Evolutionary conservation across 371 early-diverging fungal species (phyloP).

Genomic region (Syncephalastrum racemosum): DNA sequence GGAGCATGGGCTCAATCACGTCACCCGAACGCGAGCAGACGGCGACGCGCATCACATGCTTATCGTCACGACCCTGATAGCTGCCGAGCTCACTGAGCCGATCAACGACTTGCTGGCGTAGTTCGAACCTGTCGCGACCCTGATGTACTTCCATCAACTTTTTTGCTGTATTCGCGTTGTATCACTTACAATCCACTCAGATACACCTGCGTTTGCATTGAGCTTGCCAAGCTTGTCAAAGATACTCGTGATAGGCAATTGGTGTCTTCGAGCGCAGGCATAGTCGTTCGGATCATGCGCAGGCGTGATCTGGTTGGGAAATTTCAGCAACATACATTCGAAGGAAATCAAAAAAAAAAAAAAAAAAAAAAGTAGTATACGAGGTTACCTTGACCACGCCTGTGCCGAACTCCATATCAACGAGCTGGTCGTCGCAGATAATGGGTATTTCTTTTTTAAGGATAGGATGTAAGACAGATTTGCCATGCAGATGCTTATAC

Average conservation of each 20-base stretch:
- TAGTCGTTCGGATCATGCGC: slow-evolving; percentile 97
- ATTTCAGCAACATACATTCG: background rate
- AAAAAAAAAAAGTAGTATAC: background rate
- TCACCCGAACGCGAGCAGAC: slow-evolving; percentile 91
- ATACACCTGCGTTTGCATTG: slow-evolving; percentile 62
- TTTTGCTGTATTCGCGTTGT: background rate
- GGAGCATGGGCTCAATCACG: slow-evolving; percentile 95
- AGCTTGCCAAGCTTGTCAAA: slow-evolving; percentile 84
- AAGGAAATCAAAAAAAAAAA: slow-evolving; percentile 4
- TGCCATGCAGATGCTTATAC: slow-evolving; percentile 82
- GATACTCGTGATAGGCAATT: slow-evolving; percentile 78
- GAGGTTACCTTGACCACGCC: slow-evolving; percentile 93
- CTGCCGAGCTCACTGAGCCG: slow-evolving; percentile 60
- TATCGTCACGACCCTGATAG: slow-evolving; percentile 74
- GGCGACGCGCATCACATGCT: slow-evolving; percentile 89
- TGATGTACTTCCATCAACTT: slow-evolving; percentile 1
- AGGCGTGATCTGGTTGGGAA: slow-evolving; percentile 80
- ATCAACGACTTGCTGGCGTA: slow-evolving; percentile 70
- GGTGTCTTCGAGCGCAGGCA: slow-evolving; percentile 86
- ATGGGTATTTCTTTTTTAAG: slow-evolving; percentile 83
- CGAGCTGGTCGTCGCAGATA: slow-evolving; percentile 81
- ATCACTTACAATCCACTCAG: slow-evolving; percentile 50
- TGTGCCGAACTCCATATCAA: slow-evolving; percentile 94
- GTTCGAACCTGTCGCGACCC: slow-evolving; percentile 84
- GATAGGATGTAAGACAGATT: slow-evolving; percentile 88